Evolutionary conservation across 176 grass and related monocot species (phyloP), one percentile per base, ranked within the genome.

Genomic region (Cocos nucifera): DNA sequence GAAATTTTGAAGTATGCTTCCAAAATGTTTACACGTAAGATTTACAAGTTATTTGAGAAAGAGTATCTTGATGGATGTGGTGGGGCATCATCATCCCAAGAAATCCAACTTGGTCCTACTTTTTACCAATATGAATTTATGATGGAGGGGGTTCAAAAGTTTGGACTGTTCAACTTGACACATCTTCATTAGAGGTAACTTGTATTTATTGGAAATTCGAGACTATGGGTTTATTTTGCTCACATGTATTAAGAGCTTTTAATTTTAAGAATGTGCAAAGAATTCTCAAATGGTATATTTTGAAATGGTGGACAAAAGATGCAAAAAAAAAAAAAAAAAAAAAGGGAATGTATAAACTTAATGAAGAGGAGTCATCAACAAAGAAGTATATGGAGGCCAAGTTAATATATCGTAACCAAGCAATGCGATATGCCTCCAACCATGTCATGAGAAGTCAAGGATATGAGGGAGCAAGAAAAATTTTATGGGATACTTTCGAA

Each of bases 141-240:
- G n/a, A n/a, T n/a, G n/a, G n/a, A n/a, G n/a, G n/a, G n/a, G n/a
- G n/a, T n/a, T n/a, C n/a, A n/a, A n/a, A n/a, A n/a, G n/a, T n/a
- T n/a, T 86, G 77, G 69, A 83, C n/a, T 53, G 88, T 91, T 52
- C 58, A 63, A 60, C 54, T 91, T 15, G 72, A 91, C 61, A 80
- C 66, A 59, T 50, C 62, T 50, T 63, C 28, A 2, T 72, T 86
- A 74, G 56, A 65, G 71, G 53, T 91, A 24, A 67, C 65, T 19
- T 91, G 83, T 67, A 82, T 71, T 62, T 91, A 83, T 49, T 77
- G 77, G 70, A 83, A 83, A 69, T 86, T 91, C 63, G 83, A 86
- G 49, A 87, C 83, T 73, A 83, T 91, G 76, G 88, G 88, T 54
- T 80, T 91, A 64, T 78, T 91, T 56, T 91, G 88, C 59, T 69